Conservation (phyloP, 2,329 filamentous ascomycete genomes). For the Aspergillus nomiae region DNA sequence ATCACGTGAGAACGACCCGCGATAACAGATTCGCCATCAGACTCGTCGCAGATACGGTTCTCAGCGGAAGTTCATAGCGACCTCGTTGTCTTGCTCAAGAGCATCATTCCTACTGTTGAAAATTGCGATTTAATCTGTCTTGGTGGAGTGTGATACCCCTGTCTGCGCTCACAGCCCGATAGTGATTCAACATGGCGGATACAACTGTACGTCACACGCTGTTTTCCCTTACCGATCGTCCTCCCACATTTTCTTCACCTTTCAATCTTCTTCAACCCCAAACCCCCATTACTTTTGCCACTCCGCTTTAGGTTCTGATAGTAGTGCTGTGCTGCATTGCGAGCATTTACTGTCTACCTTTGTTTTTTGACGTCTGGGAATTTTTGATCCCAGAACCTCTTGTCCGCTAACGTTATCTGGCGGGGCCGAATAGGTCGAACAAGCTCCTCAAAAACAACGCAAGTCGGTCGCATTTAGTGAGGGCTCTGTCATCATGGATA, state of each 20-base stretch:
- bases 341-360: background rate
- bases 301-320: slow-evolving; percentile 6
- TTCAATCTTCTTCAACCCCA: slow-evolving; percentile 27
- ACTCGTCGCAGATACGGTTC: slow-evolving; percentile 9
- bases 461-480: slow-evolving; percentile 95
- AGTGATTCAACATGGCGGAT: slow-evolving; percentile 41
- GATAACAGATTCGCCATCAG: slow-evolving; percentile 27
- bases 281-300: slow-evolving; percentile 23
- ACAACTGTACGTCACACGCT: slow-evolving; percentile 43
- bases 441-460: slow-evolving; percentile 69
- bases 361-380: slow-evolving; percentile 1
- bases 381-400: slow-evolving; percentile 12
- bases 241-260: slow-evolving; percentile 45
- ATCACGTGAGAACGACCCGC: slow-evolving; percentile 16
- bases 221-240: slow-evolving; percentile 38
- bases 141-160: slow-evolving; percentile 8
- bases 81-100: background rate
- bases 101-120: background rate
- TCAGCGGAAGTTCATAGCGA: slow-evolving; percentile 4
- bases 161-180: background rate
- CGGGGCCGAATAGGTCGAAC: slow-evolving; percentile 35
- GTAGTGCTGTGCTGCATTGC: slow-evolving; percentile 4
- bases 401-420: slow-evolving; percentile 32
- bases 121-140: background rate
- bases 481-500: slow-evolving; percentile 82